These are phyloP conservation scores for Taxawa tesnikishii DNA, from an alignment of 2,329 filamentous ascomycete genomes.

Conservation along the genomic window DNA sequence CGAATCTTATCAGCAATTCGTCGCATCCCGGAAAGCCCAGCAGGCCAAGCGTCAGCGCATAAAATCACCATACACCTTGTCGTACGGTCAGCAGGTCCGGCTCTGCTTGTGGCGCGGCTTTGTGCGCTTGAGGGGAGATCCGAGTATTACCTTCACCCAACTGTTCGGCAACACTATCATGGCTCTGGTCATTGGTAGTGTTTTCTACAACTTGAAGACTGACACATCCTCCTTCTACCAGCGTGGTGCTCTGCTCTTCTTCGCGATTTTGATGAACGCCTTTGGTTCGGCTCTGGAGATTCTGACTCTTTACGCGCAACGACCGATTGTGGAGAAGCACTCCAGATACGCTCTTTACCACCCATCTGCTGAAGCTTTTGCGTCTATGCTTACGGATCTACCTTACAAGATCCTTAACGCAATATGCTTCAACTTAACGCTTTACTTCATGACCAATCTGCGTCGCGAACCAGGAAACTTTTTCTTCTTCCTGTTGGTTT, in stretches of 20 bases:
- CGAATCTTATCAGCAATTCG: slow-evolving; percentile 31
- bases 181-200: slow-evolving; percentile 64
- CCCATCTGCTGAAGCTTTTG: slow-evolving; percentile 75
- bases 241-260: slow-evolving; percentile 72
- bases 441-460: slow-evolving; percentile 84
- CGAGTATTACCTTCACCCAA: slow-evolving; percentile 57
- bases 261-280: slow-evolving; percentile 76
- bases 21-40: slow-evolving; percentile 31
- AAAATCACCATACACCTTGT: slow-evolving; percentile 73
- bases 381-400: slow-evolving; percentile 76
- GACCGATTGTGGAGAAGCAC: slow-evolving; percentile 87
- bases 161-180: slow-evolving; percentile 62
- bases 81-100: slow-evolving; percentile 59
- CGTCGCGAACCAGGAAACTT: slow-evolving; percentile 62
- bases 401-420: slow-evolving; percentile 70
- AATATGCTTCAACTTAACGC: slow-evolving; percentile 62
- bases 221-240: slow-evolving; percentile 64
- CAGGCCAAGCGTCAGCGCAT: slow-evolving; percentile 40
- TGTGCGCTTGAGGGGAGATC: slow-evolving; percentile 63
- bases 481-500: slow-evolving; percentile 75
- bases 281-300: slow-evolving; percentile 76
- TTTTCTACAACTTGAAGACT: slow-evolving; percentile 64
- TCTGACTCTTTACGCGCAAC: slow-evolving; percentile 73
- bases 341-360: slow-evolving; percentile 78
- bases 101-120: slow-evolving; percentile 76